Base-by-base conservation (phyloP, 306 rosid genomes). In the Inga leiocalycina region DNA sequence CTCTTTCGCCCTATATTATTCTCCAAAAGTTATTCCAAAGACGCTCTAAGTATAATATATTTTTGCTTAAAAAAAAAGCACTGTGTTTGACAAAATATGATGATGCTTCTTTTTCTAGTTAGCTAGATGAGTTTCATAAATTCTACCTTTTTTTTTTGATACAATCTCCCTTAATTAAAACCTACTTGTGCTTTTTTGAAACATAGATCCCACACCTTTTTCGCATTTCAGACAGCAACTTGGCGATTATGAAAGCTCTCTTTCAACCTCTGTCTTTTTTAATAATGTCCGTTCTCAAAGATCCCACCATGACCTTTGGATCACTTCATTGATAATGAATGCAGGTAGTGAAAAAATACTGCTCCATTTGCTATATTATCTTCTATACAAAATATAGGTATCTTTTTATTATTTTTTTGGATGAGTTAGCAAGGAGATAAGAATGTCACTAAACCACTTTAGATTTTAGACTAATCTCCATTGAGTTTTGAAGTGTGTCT, bases 191-290 rank as follows among this genome's bases (percentile, higher is more conserved):
- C 24, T 56, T 56, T 22, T 41, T 15, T 48, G 19, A 9, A 15
- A 70, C 30, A 44, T 44, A 3, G 76, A 71, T 71, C 11, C 10
- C 54, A 1, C 30, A 20, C 17, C 76, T 71, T 44, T 44, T 71
- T 71, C 37, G 75, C 51, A 70, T 41, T 41, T 44, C 14, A 45
- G 57, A 71, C 2, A 71, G 57, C 76, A 44, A 71, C 76, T 4
- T 44, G 56, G 30, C 57, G 24, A 12, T 7, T 12, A 45, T 45
- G 76, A 72, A 14, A 72, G 3, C 59, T 72, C 76, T 5, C 11
- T 51, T 11, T 34, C 48, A 54, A 35, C 24, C 17, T 81, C 79
- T 74, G 81, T 81, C 81, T 77, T 84, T 19, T 54, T 54, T 17
- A 20, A 54, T 17, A 20, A 54, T 4, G 57, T 51, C 57, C 6